A percentile compares a stretch with the other conserved stretches of the same genome.
Conservation (phyloP, 352 stramenopile species). For the Globisporangium iwayamae region DNA sequence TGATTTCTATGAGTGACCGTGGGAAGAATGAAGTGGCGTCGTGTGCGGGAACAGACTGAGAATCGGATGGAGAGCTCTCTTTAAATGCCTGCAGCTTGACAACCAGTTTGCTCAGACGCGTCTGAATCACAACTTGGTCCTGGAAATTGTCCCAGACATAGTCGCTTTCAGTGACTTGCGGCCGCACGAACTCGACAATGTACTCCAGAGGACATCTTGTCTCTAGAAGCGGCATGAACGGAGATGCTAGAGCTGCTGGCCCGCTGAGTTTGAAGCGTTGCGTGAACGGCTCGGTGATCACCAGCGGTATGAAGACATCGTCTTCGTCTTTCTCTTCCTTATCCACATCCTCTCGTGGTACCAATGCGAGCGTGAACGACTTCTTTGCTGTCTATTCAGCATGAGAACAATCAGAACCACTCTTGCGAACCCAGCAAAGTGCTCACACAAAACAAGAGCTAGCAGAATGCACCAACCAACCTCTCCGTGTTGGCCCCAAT, state of each 20-base stretch:
- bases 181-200: slow-evolving; percentile 37
- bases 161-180: slow-evolving; percentile 37
- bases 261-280: slow-evolving; percentile 34
- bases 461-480: slow-evolving; percentile 5
- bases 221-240: slow-evolving; percentile 27
- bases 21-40: slow-evolving; percentile 20
- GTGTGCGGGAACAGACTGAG: neutral
- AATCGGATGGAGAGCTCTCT: neutral
- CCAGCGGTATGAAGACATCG: slow-evolving; percentile 27
- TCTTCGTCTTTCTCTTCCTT: neutral
- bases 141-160: slow-evolving; percentile 61
- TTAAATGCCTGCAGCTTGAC: slow-evolving; percentile 38
- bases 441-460: neutral
- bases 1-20: slow-evolving; percentile 29
- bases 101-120: slow-evolving; percentile 41
- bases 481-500: slow-evolving; percentile 19
- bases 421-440: neutral
- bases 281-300: slow-evolving; percentile 50
- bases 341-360: neutral
- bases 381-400: neutral
- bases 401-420: neutral
- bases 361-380: slow-evolving; percentile 13
- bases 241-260: slow-evolving; percentile 4
- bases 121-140: slow-evolving; percentile 63
- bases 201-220: slow-evolving; percentile 20